phyloP scores from a whole-genome alignment of 345 rosid species.

The Alliaria petiolata region DNA sequence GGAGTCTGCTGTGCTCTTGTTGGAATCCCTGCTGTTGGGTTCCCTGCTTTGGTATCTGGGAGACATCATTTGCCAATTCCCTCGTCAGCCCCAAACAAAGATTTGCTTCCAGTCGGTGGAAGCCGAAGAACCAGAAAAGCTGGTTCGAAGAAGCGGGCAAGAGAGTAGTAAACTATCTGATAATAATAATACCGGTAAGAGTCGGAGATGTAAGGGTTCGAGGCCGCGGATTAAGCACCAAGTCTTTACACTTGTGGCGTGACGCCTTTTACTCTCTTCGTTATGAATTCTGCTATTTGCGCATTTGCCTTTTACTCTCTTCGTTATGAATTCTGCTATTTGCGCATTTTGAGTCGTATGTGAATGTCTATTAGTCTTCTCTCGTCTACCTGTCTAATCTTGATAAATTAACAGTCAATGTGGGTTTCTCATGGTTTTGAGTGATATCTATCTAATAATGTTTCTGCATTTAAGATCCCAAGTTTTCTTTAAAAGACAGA shows the following conservation, averaged over 20 bases:
- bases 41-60: slow-evolving; percentile 97
- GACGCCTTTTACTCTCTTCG: no score
- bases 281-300: no score
- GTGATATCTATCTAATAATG: background rate
- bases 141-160: slow-evolving; percentile 54
- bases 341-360: background rate
- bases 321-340: background rate
- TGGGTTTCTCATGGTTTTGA: background rate
- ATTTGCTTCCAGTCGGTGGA: slow-evolving; percentile 30
- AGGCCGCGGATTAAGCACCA: slow-evolving; percentile 56
- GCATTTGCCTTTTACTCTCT: background rate
- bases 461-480: background rate
- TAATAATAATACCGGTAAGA: background rate
- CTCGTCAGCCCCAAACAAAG: slow-evolving; percentile 35
- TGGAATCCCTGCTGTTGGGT: slow-evolving; percentile 99
- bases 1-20: slow-evolving; percentile 99
- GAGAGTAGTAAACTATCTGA: slow-evolving; percentile 35
- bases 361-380: background rate
- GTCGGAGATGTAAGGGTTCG: slow-evolving; percentile 68
- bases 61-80: slow-evolving; percentile 73
- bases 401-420: background rate
- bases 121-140: slow-evolving; percentile 39
- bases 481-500: background rate
- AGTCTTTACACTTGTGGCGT: background rate
- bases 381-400: background rate